Conservation (phyloP, 2,329 filamentous ascomycete species). For the Botryotinia narcissicola region DNA sequence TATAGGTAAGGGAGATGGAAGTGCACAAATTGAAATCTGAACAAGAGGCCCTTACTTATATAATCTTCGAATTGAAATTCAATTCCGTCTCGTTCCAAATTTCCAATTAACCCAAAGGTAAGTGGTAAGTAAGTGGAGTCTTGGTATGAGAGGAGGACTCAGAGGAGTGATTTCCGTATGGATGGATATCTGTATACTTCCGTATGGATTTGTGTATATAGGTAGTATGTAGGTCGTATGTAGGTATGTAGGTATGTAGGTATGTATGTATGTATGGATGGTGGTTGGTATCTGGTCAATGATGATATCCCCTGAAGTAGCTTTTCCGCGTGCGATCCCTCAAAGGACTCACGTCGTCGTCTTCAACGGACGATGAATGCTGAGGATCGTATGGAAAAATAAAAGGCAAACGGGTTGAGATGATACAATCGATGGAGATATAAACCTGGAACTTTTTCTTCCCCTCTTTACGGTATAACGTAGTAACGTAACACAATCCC, state of each 20-base stretch:
- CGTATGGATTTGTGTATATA: background rate
- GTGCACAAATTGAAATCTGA: constrained; percentile 13
- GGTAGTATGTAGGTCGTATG: background rate
- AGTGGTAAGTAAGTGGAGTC: background rate
- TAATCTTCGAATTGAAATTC: background rate
- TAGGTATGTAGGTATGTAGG: background rate
- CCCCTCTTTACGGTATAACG: background rate
- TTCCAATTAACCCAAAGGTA: background rate
- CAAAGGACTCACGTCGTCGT: background rate
- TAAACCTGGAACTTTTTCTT: background rate
- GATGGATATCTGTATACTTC: background rate
- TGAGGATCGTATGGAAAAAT: background rate
- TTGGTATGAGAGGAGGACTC: background rate
- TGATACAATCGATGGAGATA: no score
- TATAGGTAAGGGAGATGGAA: constrained; percentile 12
- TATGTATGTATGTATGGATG: background rate
- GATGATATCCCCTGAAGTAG: background rate
- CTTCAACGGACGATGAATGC: background rate
- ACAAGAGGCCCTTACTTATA: background rate
- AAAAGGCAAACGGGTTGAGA: background rate
- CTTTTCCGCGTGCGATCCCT: background rate
- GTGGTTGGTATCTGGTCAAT: background rate
- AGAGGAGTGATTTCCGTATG: background rate
- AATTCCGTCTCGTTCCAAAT: background rate
- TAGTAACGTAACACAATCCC: background rate